These are phyloP conservation scores for Eucalyptus cloeziana DNA, from an alignment of 345 rosid genomes.

Conservation along the genomic window DNA sequence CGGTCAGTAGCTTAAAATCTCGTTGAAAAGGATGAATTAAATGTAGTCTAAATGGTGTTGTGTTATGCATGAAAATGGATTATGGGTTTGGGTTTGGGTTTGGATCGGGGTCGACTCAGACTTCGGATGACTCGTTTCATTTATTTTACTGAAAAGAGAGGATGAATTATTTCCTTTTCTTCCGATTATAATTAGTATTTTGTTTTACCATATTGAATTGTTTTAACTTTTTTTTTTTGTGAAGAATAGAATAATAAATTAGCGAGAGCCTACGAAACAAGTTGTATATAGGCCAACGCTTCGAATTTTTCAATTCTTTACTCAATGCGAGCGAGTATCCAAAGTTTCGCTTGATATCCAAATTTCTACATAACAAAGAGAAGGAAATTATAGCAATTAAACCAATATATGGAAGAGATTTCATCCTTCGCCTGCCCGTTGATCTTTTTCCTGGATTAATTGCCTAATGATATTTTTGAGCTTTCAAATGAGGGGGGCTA, in stretches of 20 bases:
- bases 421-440: neutral
- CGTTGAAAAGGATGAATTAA: no score
- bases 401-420: neutral
- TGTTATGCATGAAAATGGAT: no score
- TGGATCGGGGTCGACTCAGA: fast-evolving
- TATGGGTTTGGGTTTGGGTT: fast-evolving
- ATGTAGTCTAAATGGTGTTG: neutral
- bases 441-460: neutral
- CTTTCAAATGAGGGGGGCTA: neutral
- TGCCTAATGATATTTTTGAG: neutral
- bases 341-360: neutral
- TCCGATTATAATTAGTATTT: fast-evolving
- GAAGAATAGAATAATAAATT: neutral
- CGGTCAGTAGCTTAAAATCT: no score
- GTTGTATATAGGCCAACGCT: neutral
- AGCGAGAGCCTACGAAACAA: neutral
- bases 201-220: neutral
- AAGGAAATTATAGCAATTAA: neutral
- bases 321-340: fast-evolving
- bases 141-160: no score
- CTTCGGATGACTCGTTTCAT: fast-evolving
- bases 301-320: neutral
- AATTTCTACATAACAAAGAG: neutral
- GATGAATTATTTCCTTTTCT: no score
- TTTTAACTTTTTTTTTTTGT: no score